Evolutionary conservation across 495 filamentous ascomycete species (phyloP).

Genomic region (Neurospora sp.): DNA sequence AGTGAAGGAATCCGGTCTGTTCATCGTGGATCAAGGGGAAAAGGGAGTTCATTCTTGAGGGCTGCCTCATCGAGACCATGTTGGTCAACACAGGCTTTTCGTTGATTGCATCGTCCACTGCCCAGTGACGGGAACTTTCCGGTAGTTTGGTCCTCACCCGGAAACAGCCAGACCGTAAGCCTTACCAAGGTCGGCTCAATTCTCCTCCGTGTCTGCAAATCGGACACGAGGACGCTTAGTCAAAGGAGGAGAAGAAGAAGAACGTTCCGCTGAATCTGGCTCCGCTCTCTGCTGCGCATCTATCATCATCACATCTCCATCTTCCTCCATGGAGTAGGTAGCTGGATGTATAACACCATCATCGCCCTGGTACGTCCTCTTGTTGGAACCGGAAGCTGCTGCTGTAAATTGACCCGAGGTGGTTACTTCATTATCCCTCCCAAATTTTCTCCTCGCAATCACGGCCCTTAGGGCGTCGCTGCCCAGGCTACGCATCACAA

Average conservation of each 20-base stretch:
- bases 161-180: background rate
- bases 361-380: background rate
- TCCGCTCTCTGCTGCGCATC: background rate
- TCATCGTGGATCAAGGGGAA: background rate
- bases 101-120: background rate
- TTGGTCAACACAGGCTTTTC: background rate
- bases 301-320: background rate
- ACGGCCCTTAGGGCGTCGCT: background rate
- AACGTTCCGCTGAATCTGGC: background rate
- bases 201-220: conserved; percentile 1
- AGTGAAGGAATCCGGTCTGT: background rate
- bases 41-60: background rate
- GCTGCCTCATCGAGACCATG: background rate
- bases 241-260: background rate
- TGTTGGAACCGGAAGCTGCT: background rate
- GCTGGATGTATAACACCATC: background rate
- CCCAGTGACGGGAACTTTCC: background rate
- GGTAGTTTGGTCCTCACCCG: background rate
- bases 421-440: background rate
- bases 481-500: conserved; percentile 12
- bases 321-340: background rate
- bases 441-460: background rate
- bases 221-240: conserved; percentile 4
- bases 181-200: background rate
- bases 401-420: background rate